phyloP scores from a whole-genome alignment of 495 filamentous ascomycete genomes.

The Podospora pseudocomata region DNA sequence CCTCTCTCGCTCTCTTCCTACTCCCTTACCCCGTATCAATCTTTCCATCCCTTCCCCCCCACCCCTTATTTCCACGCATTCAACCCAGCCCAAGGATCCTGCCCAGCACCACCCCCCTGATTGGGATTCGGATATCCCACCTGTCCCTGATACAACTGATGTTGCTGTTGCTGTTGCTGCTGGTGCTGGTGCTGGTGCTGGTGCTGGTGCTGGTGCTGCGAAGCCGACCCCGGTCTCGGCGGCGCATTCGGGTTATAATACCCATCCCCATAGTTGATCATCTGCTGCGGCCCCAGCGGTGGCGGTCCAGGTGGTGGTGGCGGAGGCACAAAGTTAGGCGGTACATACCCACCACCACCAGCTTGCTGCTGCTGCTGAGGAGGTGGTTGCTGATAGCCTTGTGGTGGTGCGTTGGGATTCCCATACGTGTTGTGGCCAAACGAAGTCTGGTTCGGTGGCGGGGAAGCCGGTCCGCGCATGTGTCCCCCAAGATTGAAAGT shows the following conservation, averaged over 20 bases:
- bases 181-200: slow-evolving; percentile 39
- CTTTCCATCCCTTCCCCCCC: not conserved
- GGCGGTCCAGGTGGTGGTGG: slow-evolving; percentile 84
- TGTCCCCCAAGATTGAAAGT: slow-evolving; percentile 42
- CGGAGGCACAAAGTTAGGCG: slow-evolving; percentile 83
- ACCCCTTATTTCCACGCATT: slow-evolving; percentile 73
- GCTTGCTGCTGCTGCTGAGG: slow-evolving; percentile 30
- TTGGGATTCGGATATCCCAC: not conserved
- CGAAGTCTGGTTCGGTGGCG: slow-evolving; percentile 50
- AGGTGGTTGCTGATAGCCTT: slow-evolving; percentile 25
- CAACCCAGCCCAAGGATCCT: slow-evolving; percentile 81
- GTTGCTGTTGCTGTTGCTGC: slow-evolving; percentile 25
- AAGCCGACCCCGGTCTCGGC: slow-evolving; percentile 20
- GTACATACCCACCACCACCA: slow-evolving; percentile 46
- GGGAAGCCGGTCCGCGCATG: slow-evolving; percentile 47
- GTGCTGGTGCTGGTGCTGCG: slow-evolving; percentile 29
- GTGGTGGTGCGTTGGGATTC: slow-evolving; percentile 37
- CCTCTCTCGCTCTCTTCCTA: not conserved
- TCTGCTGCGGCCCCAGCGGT: slow-evolving; percentile 67
- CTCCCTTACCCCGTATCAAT: not conserved
- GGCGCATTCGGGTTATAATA: slow-evolving; percentile 35
- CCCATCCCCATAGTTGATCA: slow-evolving; percentile 44
- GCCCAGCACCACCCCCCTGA: not conserved
- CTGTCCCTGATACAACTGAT: slow-evolving; percentile 14
- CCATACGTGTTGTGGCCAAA: slow-evolving; percentile 48